phyloP scores from a whole-genome alignment of 306 rosid species.

The Malus fusca region DNA sequence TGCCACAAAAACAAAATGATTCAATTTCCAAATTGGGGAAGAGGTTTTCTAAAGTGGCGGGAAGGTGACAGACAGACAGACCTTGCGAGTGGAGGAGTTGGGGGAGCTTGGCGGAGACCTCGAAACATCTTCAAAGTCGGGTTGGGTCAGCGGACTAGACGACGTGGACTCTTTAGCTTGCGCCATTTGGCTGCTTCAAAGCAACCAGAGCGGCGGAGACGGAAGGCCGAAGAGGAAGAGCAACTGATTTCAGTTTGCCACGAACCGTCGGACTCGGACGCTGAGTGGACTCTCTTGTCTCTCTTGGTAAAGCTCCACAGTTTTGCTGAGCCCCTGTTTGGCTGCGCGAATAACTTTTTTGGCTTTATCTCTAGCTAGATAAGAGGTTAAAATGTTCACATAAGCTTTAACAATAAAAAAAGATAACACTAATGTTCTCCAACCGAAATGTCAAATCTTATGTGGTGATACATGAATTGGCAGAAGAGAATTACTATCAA shows the following conservation, averaged over 20 bases:
- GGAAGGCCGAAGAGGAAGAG: neutral
- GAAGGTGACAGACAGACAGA: constrained; percentile 6
- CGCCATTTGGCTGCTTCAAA: constrained; percentile 34
- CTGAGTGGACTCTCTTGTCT: neutral
- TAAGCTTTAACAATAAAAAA: too few species aligned
- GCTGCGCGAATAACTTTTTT: neutral
- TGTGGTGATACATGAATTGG: too few species aligned
- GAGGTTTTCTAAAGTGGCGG: neutral
- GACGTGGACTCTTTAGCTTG: constrained; percentile 76
- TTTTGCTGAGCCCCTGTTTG: neutral
- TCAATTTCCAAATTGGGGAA: neutral
- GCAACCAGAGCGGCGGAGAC: neutral
- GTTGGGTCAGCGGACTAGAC: constrained; percentile 66
- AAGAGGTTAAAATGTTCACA: too few species aligned
- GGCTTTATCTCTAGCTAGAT: too few species aligned
- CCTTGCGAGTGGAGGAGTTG: constrained; percentile 85
- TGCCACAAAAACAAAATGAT: neutral
- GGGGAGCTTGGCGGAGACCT: constrained; percentile 75
- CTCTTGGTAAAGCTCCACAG: neutral
- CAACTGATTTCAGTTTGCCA: neutral
- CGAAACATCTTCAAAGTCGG: constrained; percentile 65
- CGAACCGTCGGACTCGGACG: neutral
- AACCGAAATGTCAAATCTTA: too few species aligned
- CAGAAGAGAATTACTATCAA: too few species aligned
- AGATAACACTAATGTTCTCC: too few species aligned